Base-by-base conservation (phyloP, 2,329 filamentous ascomycete species). In the Didymella glomerata region DNA sequence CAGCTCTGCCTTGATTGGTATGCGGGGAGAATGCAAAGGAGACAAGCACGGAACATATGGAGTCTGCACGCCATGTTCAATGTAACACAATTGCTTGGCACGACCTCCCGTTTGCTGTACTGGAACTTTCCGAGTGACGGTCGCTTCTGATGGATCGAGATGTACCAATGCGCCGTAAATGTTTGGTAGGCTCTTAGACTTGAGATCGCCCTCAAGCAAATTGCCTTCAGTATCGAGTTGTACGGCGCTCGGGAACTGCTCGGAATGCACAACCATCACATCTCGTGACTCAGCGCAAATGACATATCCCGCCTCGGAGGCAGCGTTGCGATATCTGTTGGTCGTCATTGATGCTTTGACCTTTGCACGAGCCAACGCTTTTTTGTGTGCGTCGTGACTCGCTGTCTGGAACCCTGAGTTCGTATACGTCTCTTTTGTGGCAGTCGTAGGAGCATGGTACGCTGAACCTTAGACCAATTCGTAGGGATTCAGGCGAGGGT, bases 381-480 rank as follows among this genome's bases (percentile, higher is more conserved):
- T 44, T 2, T 49, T 59, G 9, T 53, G 53, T 7, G 34, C 14
- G 2, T 32, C 16, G 14, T 36, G 32, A 1, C 44, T 41, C 27
- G 42, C 38, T 20, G 60, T 68, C 46, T 72, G 69, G 40, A 70
- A 71, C 0, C 54, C 59, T 10, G 62, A 56, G 10, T 62, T 48
- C 10, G 22, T 8, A 10, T 57, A 63, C 0, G 14, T 32, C 2
- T 8, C 24, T 11, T 6, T 20, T 9, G 4, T 11, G 4, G 16
- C n/a, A 1, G 36, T 13, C 0, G n/a, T 6, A 2, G 50, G 32
- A 18, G 32, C 42, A 2, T 28, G 2, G 11, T 61, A 66, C 20
- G 62, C 32, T 1, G 22, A 13, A 2, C 62, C 57, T 6, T 57
- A 58, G 1, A 61, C 25, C 6, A 62, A 44, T 2, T 62, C 51